A percentile compares a stretch with the other conserved stretches of the same genome.
These are phyloP conservation scores for Aulographum hederae DNA, from an alignment of 2,329 filamentous ascomycete genomes.

Conservation along the genomic window DNA sequence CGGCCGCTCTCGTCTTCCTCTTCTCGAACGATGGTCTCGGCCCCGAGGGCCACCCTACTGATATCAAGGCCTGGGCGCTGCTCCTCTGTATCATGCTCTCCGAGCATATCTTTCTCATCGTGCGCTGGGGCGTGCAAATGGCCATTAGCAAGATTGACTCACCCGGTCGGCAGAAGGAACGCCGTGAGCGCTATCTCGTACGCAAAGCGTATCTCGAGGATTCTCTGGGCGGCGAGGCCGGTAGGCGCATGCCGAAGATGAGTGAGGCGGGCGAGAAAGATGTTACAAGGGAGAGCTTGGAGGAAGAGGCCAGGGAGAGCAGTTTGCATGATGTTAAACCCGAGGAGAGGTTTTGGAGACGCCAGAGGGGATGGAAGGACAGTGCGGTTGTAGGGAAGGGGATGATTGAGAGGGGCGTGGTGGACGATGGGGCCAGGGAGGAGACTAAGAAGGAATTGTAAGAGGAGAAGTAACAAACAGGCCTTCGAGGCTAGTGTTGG, in stretches of 20 bases:
- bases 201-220: conserved; percentile 66
- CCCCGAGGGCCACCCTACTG: conserved; percentile 44
- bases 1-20: conserved; percentile 73
- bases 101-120: conserved; percentile 75
- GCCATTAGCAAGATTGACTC: conserved; percentile 68
- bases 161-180: conserved; percentile 70
- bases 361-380: conserved; percentile 30
- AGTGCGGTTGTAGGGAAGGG: conserved; percentile 30
- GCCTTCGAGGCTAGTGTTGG: too few species aligned
- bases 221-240: too few species aligned
- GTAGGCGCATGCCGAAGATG: too few species aligned
- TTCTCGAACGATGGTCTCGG: conserved; percentile 56
- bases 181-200: conserved; percentile 61
- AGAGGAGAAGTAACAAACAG: not conserved
- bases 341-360: conserved; percentile 33
- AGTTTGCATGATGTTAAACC: conserved; percentile 21
- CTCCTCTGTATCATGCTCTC: conserved; percentile 68
- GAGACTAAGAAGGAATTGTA: conserved; percentile 10
- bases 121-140: conserved; percentile 53
- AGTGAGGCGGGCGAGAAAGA: conserved; percentile 39
- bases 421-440: conserved; percentile 16
- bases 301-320: conserved; percentile 32
- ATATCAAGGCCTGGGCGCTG: conserved; percentile 63
- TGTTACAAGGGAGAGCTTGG: conserved; percentile 45
- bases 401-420: conserved; percentile 27